Evolutionary conservation across 148 eudicot species (phyloP), one percentile per base, ranked within the genome.

Genomic region (Rhododendron kiyosumense): DNA sequence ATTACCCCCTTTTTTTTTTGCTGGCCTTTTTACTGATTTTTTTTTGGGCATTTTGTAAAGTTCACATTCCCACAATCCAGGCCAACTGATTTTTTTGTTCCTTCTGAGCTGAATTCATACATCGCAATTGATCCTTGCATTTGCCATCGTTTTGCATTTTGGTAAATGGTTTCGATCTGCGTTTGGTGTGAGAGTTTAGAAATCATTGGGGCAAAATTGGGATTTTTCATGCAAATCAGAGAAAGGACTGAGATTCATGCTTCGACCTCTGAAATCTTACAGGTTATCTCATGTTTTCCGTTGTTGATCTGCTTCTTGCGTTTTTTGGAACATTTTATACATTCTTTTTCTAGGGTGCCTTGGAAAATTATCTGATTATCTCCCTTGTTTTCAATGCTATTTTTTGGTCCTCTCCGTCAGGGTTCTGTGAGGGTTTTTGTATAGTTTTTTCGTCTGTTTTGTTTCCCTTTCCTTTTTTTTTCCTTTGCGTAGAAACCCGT

Each of bases 371-470:
- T 9, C 78, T 15, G 49, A 43, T 86, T 36, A 73, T 9, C 78
- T 15, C 36, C 22, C 54, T 12, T 22, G 54, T 14, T 54, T 65
- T 20, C 0, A 13, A 38, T 18, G 38, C 49, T 57, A 80, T 30
- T 15, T 85, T 87, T 57, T 77, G 51, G 12, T 82, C 34, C 69
- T 76, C 32, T 49, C 1, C 74, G 71, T 85, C 57, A 85, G 85
- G 87, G 89, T 49, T 88, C 51, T 77, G 46, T 83, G 75, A 24
- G n/a, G 36, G 20, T 22, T 84, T 75, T 76, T 28, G 69, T 34
- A 54, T 45, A 24, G 26, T 30, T 7, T 38, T 14, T 34, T 41
- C 7, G 43, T 38, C 43, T n/a, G 18, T 76, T 22, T 34, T 18
- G 17, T 73, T 18, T 83, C 30, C 65, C n/a, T 28, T 28, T 36